These are phyloP conservation scores for Hericium erinaceus DNA, from an alignment of 768 basidiomycete genomes.

Conservation along the genomic window DNA sequence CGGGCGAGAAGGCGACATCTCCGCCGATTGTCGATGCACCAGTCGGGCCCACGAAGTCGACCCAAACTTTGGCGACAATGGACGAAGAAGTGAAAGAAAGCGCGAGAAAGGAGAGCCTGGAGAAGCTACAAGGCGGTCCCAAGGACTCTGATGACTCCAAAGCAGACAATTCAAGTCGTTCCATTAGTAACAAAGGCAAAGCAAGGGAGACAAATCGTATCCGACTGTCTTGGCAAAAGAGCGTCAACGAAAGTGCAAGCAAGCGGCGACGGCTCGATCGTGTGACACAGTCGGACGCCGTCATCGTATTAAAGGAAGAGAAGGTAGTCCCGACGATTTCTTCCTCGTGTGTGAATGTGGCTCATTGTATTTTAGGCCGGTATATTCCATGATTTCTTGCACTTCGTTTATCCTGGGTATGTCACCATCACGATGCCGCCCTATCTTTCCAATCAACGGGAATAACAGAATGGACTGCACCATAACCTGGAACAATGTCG, in stretches of 20 bases:
- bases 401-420: conserved; percentile 90
- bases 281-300: conserved; percentile 54
- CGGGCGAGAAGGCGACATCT: conserved; percentile 7
- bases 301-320: conserved; percentile 87
- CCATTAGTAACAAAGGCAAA: conserved; percentile 12
- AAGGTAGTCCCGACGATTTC: conserved; percentile 33
- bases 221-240: conserved; percentile 7
- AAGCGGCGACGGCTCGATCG: conserved; percentile 7
- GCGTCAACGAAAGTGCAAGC: neutral
- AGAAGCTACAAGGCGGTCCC: conserved; percentile 42
- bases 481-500: conserved; percentile 93
- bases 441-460: conserved; percentile 1
- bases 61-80: conserved; percentile 27
- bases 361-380: conserved; percentile 38
- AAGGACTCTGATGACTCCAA: neutral
- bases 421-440: conserved; percentile 17
- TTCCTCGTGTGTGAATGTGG: neutral
- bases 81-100: conserved; percentile 18
- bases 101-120: conserved; percentile 36
- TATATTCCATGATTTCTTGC: conserved; percentile 90
- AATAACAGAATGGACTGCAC: conserved; percentile 69
- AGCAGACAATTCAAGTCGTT: conserved; percentile 3
- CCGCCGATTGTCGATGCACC: neutral
- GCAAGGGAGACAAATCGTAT: conserved; percentile 6
- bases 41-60: too few relatives aligned